phyloP scores from a whole-genome alignment of 441 rosid species.

The Erodium trifolium region DNA sequence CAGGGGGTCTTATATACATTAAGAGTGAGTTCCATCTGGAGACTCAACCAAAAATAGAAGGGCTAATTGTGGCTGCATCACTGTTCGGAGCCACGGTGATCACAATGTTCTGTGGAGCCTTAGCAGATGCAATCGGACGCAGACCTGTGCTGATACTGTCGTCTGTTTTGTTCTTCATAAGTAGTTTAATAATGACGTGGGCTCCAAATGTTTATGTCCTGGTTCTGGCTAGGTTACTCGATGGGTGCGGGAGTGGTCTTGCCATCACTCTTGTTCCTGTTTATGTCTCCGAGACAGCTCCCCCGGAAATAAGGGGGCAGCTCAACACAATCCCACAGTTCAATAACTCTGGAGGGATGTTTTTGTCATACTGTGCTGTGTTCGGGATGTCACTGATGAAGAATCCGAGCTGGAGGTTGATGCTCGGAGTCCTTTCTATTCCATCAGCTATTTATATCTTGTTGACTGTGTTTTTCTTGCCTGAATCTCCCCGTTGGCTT shows the following conservation, averaged over 20 bases:
- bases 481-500: constrained; percentile 61
- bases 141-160: constrained; percentile 50
- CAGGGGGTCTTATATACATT: constrained; percentile 38
- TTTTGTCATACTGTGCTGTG: constrained; percentile 50
- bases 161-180: constrained; percentile 38
- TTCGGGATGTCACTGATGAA: constrained; percentile 46
- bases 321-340: constrained; percentile 54
- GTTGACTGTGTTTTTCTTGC: constrained; percentile 41
- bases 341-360: constrained; percentile 52
- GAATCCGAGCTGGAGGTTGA: constrained; percentile 54
- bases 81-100: constrained; percentile 49
- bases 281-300: constrained; percentile 56
- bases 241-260: constrained; percentile 50
- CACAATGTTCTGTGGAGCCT: constrained; percentile 44
- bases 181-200: constrained; percentile 49
- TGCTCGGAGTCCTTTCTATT: constrained; percentile 50
- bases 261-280: constrained; percentile 44
- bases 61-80: constrained; percentile 51
- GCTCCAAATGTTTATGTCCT: constrained; percentile 46
- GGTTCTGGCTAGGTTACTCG: constrained; percentile 44
- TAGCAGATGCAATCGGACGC: constrained; percentile 50
- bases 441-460: constrained; percentile 40
- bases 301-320: constrained; percentile 51
- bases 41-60: constrained; percentile 45
- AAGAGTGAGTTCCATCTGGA: constrained; percentile 41